These are phyloP conservation scores for Kregervanrija pseudodelftensis DNA, from an alignment of 805 yeast species.

Conservation along the genomic window DNA sequence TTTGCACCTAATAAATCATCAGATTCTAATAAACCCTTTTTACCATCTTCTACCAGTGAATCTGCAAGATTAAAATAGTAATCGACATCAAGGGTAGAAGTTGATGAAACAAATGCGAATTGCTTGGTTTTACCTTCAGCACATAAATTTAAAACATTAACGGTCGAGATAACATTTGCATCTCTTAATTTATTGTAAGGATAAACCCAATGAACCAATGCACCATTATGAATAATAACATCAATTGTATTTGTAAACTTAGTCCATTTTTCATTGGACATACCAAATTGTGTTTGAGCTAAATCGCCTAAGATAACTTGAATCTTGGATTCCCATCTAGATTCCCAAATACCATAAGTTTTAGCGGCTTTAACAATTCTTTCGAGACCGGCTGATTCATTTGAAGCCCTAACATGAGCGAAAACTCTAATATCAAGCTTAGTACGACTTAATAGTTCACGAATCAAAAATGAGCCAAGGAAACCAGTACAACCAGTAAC, in stretches of 20 bases:
- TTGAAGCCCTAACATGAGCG: slow-evolving; percentile 88
- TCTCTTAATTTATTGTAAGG: slow-evolving; percentile 88
- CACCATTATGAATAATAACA: slow-evolving; percentile 91
- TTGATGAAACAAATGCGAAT: slow-evolving; percentile 90
- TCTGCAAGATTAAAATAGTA: slow-evolving; percentile 76
- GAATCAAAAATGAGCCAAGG: slow-evolving; percentile 81
- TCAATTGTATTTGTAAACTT: slow-evolving; percentile 56
- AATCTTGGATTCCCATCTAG: slow-evolving; percentile 47
- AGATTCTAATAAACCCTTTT: slow-evolving; percentile 67
- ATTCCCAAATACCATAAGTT: slow-evolving; percentile 79
- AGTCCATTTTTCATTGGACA: slow-evolving; percentile 50
- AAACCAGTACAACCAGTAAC: slow-evolving; percentile 97
- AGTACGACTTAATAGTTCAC: slow-evolving; percentile 55
- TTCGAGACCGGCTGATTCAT: slow-evolving; percentile 60
- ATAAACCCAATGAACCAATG: slow-evolving; percentile 97
- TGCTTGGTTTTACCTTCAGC: slow-evolving; percentile 75
- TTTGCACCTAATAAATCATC: slow-evolving; percentile 83
- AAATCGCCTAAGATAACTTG: slow-evolving; percentile 80
- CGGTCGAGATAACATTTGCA: slow-evolving; percentile 85
- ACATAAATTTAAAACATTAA: slow-evolving; percentile 75
- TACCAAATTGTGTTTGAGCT: slow-evolving; percentile 65
- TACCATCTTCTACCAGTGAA: slow-evolving; percentile 52
- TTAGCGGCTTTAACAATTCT: slow-evolving; percentile 69
- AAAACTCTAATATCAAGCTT: slow-evolving; percentile 48
- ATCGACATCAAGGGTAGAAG: slow-evolving; percentile 84